Evolutionary conservation across 225 moss, liverwort and hornwort genomes (phyloP), one percentile per base, ranked within the genome.

Genomic region (Lunularia cruciata): DNA sequence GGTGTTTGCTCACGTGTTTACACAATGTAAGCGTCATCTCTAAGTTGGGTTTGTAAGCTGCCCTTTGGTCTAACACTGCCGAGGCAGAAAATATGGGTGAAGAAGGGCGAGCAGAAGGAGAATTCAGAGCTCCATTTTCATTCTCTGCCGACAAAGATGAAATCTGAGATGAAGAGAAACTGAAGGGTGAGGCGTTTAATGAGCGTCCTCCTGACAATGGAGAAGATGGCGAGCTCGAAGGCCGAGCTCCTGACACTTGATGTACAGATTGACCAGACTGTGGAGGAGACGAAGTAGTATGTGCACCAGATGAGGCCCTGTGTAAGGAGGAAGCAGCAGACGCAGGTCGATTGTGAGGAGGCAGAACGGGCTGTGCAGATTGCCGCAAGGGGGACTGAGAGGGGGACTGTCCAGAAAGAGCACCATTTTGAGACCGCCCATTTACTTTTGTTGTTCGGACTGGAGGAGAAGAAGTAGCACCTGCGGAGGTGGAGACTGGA

Each of bases 11-110:
- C 72, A 98, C 81, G 15, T 87, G 87, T 55, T 79, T 86, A 63
- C 89, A 76, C 56, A 78, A 81, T 65, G 87, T 86, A 23, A 93
- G 87, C 60, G 79, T 77, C 89, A 92, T 67, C 26, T 84, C 85
- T 32, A 74, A 75, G 57, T 65, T 83, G 11, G 59, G 36, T 43
- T 73, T 77, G 32, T 40, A 59, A 73, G 25, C 37, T 40, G 49
- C 55, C 48, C 48, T 67, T 55, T 65, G 25, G 47, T 79, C 76
- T n/a, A 77, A 30, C 56, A 69, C 18, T 47, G 67, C 62, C 26
- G 79, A 74, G 33, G 66, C 64, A 47, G 76, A 51, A 30, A 72
- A 62, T 26, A 74, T 47, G 11, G 78, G 82, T 52, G 82, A 83
- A 63, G 82, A 72, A 52, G 78, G 67, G 38, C 68, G 78, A 25